phyloP scores from a whole-genome alignment of 148 eudicot genomes.

The Chenopodium album region DNA sequence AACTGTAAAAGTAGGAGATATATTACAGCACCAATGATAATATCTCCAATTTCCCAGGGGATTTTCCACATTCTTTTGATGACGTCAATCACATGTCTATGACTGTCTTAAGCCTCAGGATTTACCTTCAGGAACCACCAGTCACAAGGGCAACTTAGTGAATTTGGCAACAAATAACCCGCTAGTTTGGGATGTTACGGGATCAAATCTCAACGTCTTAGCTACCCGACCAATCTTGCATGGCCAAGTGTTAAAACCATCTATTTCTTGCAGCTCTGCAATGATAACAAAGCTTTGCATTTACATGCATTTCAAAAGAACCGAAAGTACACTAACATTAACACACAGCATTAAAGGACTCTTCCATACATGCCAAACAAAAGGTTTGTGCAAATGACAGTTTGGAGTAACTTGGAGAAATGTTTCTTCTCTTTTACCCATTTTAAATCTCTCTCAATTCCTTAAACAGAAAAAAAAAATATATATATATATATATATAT shows the following conservation, averaged over 20 bases:
- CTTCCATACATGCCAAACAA: neutral
- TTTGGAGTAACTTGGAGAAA: neutral
- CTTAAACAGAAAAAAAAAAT: neutral
- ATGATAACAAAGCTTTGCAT: neutral
- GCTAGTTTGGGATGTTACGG: conserved; percentile 68
- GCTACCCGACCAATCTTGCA: conserved; percentile 69
- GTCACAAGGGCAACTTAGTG: conserved; percentile 35
- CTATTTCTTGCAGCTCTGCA: conserved; percentile 80
- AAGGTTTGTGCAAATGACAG: neutral
- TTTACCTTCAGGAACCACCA: neutral
- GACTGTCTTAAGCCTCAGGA: neutral
- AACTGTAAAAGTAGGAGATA: neutral
- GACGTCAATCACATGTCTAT: neutral
- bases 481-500: too few relatives aligned
- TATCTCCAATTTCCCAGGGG: neutral
- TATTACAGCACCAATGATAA: neutral
- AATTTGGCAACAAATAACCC: conserved; percentile 77
- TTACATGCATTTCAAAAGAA: neutral
- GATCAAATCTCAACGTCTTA: conserved; percentile 89
- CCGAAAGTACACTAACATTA: neutral
- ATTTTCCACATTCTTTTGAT: neutral
- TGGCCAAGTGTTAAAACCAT: conserved; percentile 69
- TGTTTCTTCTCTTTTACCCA: neutral
- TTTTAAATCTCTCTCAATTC: neutral
- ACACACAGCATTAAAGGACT: neutral